Conservation (phyloP, 2,329 filamentous ascomycete species). For the Penicillium sp. region DNA sequence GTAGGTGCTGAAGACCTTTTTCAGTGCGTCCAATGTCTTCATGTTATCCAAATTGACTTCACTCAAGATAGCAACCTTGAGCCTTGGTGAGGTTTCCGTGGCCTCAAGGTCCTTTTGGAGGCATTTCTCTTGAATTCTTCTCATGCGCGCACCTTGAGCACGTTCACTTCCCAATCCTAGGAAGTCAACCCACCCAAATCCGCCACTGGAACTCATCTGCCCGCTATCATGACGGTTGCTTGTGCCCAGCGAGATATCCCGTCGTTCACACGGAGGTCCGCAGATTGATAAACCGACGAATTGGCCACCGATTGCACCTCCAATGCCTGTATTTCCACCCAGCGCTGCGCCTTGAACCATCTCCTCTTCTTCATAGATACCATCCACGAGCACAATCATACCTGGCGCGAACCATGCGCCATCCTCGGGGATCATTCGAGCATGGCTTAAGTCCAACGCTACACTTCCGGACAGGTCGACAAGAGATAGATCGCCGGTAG, state of each 20-base stretch:
- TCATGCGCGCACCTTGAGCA: constrained; percentile 79
- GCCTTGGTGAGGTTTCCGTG: constrained; percentile 36
- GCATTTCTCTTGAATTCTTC: constrained; percentile 71
- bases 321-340: constrained; percentile 77
- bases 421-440: constrained; percentile 77
- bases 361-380: constrained; percentile 94
- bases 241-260: constrained; percentile 75
- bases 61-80: constrained; percentile 72
- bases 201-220: constrained; percentile 62
- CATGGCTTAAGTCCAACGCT: constrained; percentile 76
- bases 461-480: constrained; percentile 89
- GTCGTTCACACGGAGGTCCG: constrained; percentile 85
- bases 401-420: constrained; percentile 92
- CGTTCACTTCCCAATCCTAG: constrained; percentile 87
- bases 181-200: constrained; percentile 97
- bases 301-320: constrained; percentile 86
- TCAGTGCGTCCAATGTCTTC: constrained; percentile 75
- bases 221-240: constrained; percentile 47
- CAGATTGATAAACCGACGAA: constrained; percentile 91
- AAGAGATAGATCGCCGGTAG: constrained; percentile 78
- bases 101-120: constrained; percentile 43
- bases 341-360: constrained; percentile 65
- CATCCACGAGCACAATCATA: constrained; percentile 94
- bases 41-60: constrained; percentile 86
- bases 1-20: constrained; percentile 76